Evolutionary conservation across 2,329 filamentous ascomycete genomes (phyloP), one percentile per base, ranked within the genome.

Genomic region (Drechslerella coelobrocha): DNA sequence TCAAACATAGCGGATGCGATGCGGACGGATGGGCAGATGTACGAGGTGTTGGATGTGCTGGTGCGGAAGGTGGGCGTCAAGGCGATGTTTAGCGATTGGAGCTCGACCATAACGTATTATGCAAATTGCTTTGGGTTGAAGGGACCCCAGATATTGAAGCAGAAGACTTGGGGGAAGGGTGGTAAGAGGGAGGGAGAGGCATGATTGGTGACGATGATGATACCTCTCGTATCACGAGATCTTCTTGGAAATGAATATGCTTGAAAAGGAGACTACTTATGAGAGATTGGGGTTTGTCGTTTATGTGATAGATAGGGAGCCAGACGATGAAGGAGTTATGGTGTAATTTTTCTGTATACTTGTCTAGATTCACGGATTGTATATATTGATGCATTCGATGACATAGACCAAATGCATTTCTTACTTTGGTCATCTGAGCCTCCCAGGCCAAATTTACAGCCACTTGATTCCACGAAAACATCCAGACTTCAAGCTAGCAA

Each of bases 11-110:
- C 81, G 4, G 82, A 85, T 52, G 78, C 82, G 0, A 83, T 86
- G 50, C 81, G 82, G 59, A 84, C 83, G 34, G 88, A 90, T 73
- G 88, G 88, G 1, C 86, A 90, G 72, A 83, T 88, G 75, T 89
- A 84, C 75, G 84, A 82, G 24, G 81, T 89, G n/a, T 77, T 90
- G 37, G 84, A 90, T 74, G 86, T 88, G 0, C 79, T 91, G 68
- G 84, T 81, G 1, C 80, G 82, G 73, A 79, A 89, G 74, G 84
- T 90, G 8, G 83, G 84, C 0, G 84, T 88, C 12, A 78, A 80
- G 27, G 86, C 82, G 2, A 82, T 90, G 72, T 90, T 90, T 75
- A 83, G 84, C 2, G 88, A 90, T 77, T 90, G 88, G 88, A 84
- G 84, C 14, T 84, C 85, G 9, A 88, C 87, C 0, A 83, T 85